Conservation (phyloP, 805 yeast genomes). For the Teunomyces panamensis region DNA sequence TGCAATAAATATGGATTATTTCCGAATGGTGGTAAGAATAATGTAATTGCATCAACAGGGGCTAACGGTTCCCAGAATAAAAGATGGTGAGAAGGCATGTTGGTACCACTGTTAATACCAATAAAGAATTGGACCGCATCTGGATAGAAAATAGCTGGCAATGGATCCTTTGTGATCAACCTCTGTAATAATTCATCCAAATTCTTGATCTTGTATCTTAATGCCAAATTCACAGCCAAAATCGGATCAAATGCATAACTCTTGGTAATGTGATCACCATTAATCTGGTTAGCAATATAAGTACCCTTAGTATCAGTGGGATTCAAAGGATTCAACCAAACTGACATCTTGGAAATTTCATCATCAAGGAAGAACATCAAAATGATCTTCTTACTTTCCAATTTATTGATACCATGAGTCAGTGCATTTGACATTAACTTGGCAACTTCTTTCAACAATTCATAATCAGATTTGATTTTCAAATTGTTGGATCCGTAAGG, state of each 20-base stretch:
- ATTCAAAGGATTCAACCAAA: constrained; percentile 72
- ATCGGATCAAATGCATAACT: constrained; percentile 70
- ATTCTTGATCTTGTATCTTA: constrained; percentile 50
- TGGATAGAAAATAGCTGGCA: constrained; percentile 53
- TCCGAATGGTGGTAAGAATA: constrained; percentile 74
- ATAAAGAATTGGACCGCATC: constrained; percentile 57
- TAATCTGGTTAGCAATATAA: constrained; percentile 29
- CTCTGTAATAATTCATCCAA: constrained; percentile 38
- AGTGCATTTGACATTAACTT: constrained; percentile 18
- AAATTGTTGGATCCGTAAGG: constrained; percentile 85
- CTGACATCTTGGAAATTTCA: constrained; percentile 67
- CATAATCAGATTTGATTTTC: constrained; percentile 66
- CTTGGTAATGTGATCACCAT: constrained; percentile 42
- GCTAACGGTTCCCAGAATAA: constrained; percentile 73
- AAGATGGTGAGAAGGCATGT: constrained; percentile 39
- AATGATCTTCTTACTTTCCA: constrained; percentile 52
- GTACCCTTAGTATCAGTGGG: constrained; percentile 41
- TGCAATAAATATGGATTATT: constrained; percentile 69
- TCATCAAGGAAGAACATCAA: constrained; percentile 65
- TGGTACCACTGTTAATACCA: constrained; percentile 37
- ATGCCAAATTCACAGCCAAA: constrained; percentile 68
- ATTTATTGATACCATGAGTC: constrained; percentile 20
- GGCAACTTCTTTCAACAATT: constrained; percentile 54
- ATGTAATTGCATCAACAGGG: constrained; percentile 81
- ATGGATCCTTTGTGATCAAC: constrained; percentile 55